Base-by-base conservation (phyloP, 345 rosid species). In the Excoecaria agallocha region DNA sequence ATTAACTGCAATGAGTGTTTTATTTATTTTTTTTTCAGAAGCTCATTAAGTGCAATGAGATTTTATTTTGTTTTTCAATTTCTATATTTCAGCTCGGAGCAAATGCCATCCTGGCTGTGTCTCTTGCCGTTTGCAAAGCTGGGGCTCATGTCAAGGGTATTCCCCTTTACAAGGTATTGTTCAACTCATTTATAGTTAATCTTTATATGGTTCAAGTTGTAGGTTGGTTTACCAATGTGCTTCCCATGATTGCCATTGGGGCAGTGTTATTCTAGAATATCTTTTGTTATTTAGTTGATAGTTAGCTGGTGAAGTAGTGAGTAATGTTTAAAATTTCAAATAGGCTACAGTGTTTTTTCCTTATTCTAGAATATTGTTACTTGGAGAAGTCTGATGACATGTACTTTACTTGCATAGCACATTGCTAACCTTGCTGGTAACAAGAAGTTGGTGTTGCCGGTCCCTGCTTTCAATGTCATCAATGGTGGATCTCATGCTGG, bases 401-500 rank as follows among this genome's bases (percentile, higher is more conserved):
- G 5, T 62, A 25, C 72, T 67, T 65, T 68, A 38, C 63, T 7
- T 81, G 79, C 86, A n/a, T n/a, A 90, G 90, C 91, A 86, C 81
- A 86, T 90, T 84, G 94, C 91, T 67, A 84, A 86, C 69, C 89
- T 90, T 71, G 88, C 91, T 43, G 89, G 94, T 30, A 90, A 90
- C 84, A 80, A 79, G 69, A 84, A 43, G 56, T 66, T 90, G 85
- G 89, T 90, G 79, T 80, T 88, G 74, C 94, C 94, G 12, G 89
- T 86, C 55, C 90, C 91, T 68, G 91, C 91, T 37, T 87, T 86
- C 80, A 89, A 87, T 75, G 93, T 87, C 84, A 89, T 87, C 75
- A 89, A 86, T 52, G 93, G 93, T 57, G 88, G 93, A 70, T 89
- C 90, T 19, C 93, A 87, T 77, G 93, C 90, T 8, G 93, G 87